Evolutionary conservation across 2,329 filamentous ascomycete species (phyloP).

Genomic region (Arthrobotrys sinensis): DNA sequence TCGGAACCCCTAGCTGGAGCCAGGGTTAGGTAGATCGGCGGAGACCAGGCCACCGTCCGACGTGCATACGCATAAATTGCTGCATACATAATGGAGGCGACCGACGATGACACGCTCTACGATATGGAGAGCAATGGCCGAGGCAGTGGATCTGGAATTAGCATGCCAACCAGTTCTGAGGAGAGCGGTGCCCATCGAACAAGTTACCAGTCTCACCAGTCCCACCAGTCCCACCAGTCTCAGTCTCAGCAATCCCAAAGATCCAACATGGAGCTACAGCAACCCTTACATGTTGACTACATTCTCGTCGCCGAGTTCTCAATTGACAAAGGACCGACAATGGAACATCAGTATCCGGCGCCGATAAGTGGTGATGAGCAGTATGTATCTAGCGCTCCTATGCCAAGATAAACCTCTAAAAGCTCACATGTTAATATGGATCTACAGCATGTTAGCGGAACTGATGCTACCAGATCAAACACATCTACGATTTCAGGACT

Average conservation of each 20-base stretch:
- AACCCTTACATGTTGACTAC: constrained; percentile 95
- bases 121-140: constrained; percentile 58
- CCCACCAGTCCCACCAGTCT: constrained; percentile 60
- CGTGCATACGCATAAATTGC: constrained; percentile 20
- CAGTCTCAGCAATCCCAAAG: constrained; percentile 53
- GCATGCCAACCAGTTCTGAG: constrained; percentile 50
- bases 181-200: constrained; percentile 43
- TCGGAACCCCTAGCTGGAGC: constrained; percentile 31
- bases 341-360: constrained; percentile 98
- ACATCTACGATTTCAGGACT: constrained; percentile 94
- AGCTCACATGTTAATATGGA: constrained; percentile 35
- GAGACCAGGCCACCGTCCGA: constrained; percentile 33
- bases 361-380: constrained; percentile 97
- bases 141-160: constrained; percentile 46
- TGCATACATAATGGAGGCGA: constrained; percentile 55
- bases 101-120: constrained; percentile 58
- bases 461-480: constrained; percentile 98
- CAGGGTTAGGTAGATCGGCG: constrained; percentile 24
- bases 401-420: background rate
- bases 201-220: constrained; percentile 59
- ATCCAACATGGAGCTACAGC: constrained; percentile 64
- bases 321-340: constrained; percentile 93
- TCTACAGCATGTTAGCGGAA: constrained; percentile 84
- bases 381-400: constrained; percentile 59
- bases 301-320: constrained; percentile 98